Evolutionary conservation across 2,329 filamentous ascomycete genomes (phyloP).

Genomic region (Sporothrix sp.): DNA sequence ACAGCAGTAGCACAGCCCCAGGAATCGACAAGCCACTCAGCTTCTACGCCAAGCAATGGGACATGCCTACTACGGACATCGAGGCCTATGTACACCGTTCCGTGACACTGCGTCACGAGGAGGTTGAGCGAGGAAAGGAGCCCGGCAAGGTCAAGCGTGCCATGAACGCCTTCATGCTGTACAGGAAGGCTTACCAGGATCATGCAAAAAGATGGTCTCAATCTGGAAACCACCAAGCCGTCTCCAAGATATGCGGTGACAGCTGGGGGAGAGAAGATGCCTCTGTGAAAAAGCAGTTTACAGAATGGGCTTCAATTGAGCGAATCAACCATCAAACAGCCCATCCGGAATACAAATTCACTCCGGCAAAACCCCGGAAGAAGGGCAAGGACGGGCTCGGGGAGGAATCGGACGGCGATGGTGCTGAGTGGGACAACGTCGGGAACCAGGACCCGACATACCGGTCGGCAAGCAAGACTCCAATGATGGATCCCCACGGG

Average conservation of each 20-base stretch:
- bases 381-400: constrained; percentile 29
- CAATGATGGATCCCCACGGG: constrained; percentile 23
- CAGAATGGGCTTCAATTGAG: constrained; percentile 68
- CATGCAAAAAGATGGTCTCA: constrained; percentile 71
- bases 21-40: constrained; percentile 60
- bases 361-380: constrained; percentile 60
- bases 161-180: constrained; percentile 98
- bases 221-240: constrained; percentile 87
- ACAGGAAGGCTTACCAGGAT: constrained; percentile 85
- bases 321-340: constrained; percentile 74
- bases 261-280: constrained; percentile 77
- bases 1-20: constrained; percentile 30
- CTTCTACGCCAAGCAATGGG: constrained; percentile 53
- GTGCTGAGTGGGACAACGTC: constrained; percentile 31
- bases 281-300: constrained; percentile 65
- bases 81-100: constrained; percentile 67
- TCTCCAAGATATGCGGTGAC: constrained; percentile 76
- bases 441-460: constrained; percentile 20
- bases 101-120: constrained; percentile 52
- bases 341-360: constrained; percentile 90
- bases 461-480: constrained; percentile 24
- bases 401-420: constrained; percentile 32
- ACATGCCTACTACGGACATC: constrained; percentile 66
- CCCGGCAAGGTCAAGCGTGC: constrained; percentile 75
- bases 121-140: constrained; percentile 59